phyloP scores from a whole-genome alignment of 129 eudicot species.

The Silybum marianum region DNA sequence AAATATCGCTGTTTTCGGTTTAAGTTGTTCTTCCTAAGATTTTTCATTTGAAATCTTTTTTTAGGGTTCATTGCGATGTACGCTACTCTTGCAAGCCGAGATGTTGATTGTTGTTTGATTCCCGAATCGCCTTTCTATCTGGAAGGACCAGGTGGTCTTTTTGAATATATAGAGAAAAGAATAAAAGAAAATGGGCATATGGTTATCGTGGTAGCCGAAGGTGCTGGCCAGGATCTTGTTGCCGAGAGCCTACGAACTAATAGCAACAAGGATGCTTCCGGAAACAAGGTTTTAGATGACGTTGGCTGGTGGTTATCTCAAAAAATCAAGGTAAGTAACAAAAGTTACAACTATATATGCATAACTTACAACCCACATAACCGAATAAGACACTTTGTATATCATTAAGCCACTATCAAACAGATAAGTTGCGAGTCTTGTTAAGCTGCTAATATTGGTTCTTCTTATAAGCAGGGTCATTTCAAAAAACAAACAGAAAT shows the following conservation, averaged over 20 bases:
- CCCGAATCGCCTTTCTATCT: conserved; percentile 98
- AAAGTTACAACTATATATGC: conserved; percentile 15
- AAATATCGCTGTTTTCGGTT: background rate
- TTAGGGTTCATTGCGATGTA: conserved; percentile 99
- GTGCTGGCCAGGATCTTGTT: conserved; percentile 87
- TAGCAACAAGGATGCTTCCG: conserved; percentile 66
- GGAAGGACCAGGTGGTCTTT: conserved; percentile 92
- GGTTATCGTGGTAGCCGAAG: conserved; percentile 99
- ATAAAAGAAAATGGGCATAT: conserved; percentile 86
- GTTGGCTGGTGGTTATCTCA: conserved; percentile 92
- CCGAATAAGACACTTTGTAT: too few relatives aligned
- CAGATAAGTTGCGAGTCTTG: too few relatives aligned
- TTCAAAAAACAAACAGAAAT: conserved; percentile 58
- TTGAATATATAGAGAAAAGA: conserved; percentile 74
- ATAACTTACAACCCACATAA: background rate
- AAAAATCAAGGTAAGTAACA: conserved; percentile 61
- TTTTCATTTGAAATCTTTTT: background rate
- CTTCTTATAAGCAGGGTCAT: conserved; percentile 59
- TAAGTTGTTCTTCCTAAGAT: background rate
- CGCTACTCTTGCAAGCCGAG: conserved; percentile 97
- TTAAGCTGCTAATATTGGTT: background rate
- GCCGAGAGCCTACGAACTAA: conserved; percentile 42
- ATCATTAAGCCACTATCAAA: too few relatives aligned
- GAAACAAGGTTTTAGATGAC: conserved; percentile 76
- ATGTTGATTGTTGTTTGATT: conserved; percentile 94